Base-by-base conservation (phyloP, 176 grass and related monocot species). In the Poa pratensis region DNA sequence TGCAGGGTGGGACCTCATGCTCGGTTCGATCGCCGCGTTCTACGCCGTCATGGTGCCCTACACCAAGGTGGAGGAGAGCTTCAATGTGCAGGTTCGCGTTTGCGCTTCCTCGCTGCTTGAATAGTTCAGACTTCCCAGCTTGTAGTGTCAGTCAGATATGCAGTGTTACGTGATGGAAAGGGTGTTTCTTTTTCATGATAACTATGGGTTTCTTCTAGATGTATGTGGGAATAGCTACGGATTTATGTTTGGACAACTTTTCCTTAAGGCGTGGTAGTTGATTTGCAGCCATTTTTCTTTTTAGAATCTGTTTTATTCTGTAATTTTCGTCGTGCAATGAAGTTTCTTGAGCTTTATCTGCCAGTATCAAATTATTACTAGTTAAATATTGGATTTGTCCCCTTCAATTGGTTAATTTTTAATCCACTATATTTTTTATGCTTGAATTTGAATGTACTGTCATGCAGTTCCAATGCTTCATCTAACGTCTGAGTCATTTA, bases 41-140 rank as follows among this genome's bases (percentile, higher is more conserved):
- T 94, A 99, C 39, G 60, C 69, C 18, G 76, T 91, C 86, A 86
- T 94, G 88, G 86, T 89, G 50, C 94, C 91, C 20, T 96, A 96
- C 78, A 99, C 94, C n/a, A 99, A 96, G 86, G 91, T 94, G 70
- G 96, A 99, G 79, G 96, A 99, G 88, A 96, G 96, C 91, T 96
- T 99, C 84, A 96, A 96, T 76, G 90, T 94, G 50, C 91, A 92
- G 90, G 96, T 90, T 73, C 20, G 23, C 3, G 27, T 3, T 57
- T 39, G 63, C 17, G 20, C 35, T 46, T 67, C 24, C 28, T 32
- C 30, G 14, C 10, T 48, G 64, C 11, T 43, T 76, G 26, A 71
- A 71, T 57, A 78, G 52, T 66, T 71, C 16, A 70, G 77, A 19
- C 23, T 62, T 13, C 37, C 3, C 30, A 61, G 28, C 28, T 84